Evolutionary conservation across 768 basidiomycete species (phyloP).

Genomic region (Hydnomerulius pinastri): DNA sequence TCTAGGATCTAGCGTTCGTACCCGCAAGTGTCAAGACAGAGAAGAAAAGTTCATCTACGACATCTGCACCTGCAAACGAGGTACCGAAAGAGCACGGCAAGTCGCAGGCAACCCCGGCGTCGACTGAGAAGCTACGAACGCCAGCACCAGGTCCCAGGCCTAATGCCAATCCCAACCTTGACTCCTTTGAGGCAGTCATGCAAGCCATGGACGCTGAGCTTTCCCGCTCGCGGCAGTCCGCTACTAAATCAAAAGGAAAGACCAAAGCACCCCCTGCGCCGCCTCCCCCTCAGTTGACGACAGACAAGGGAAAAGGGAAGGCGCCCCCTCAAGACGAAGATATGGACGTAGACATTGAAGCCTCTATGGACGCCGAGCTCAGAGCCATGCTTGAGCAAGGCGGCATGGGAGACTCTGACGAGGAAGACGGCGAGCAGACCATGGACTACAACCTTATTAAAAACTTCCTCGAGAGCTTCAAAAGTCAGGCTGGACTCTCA

Average conservation of each 20-base stretch:
- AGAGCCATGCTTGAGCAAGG: constrained; percentile 56
- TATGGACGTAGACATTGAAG: constrained; percentile 70
- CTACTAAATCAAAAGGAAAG: constrained; percentile 20
- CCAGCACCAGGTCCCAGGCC: constrained; percentile 40
- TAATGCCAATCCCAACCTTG: constrained; percentile 65
- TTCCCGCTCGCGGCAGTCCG: constrained; percentile 41
- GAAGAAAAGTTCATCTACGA: constrained; percentile 7
- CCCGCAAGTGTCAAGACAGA: constrained; percentile 35
- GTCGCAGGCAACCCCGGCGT: constrained; percentile 21
- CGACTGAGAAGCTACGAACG: constrained; percentile 9
- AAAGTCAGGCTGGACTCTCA: constrained; percentile 83
- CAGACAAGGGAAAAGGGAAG: constrained; percentile 51
- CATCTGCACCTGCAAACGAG: background rate
- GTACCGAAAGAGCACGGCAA: constrained; percentile 18
- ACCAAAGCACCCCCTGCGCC: constrained; percentile 5
- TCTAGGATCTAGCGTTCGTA: constrained; percentile 53
- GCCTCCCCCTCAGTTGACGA: constrained; percentile 21
- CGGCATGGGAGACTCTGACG: constrained; percentile 52
- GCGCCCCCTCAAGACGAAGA: constrained; percentile 39
- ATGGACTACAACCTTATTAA: constrained; percentile 92
- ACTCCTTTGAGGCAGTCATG: constrained; percentile 97
- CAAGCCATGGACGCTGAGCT: constrained; percentile 91
- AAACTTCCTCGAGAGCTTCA: constrained; percentile 96
- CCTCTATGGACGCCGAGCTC: constrained; percentile 90
- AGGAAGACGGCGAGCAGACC: constrained; percentile 45